Conservation (phyloP, 108 stramenopile genomes). For the Stephanodiscus minutulus region DNA sequence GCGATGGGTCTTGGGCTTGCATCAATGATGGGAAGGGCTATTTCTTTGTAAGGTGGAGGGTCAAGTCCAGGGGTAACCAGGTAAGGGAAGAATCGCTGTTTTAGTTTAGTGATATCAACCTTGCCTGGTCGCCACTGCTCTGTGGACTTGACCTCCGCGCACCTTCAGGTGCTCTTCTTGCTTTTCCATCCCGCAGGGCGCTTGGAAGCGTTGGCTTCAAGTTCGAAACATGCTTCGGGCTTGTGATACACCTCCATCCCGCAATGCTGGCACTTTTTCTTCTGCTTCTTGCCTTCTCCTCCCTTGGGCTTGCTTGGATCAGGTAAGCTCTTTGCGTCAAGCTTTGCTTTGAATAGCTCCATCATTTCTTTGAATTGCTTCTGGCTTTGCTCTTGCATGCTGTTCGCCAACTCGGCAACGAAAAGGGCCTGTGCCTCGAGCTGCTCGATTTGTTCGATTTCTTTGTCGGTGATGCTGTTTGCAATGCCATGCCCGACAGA, state of each 20-base stretch:
- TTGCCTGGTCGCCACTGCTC: constrained; percentile 19
- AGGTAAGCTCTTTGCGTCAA: constrained; percentile 11
- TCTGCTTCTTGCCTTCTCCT: not conserved
- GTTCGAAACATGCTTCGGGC: constrained; percentile 30
- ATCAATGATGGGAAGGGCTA: too few species aligned
- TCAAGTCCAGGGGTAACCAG: constrained; percentile 8
- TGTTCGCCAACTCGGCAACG: constrained; percentile 10
- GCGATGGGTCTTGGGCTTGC: too few species aligned
- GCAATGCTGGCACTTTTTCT: constrained; percentile 19
- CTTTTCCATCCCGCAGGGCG: constrained; percentile 1
- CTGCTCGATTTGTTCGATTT: not conserved
- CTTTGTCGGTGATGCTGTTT: constrained; percentile 8
- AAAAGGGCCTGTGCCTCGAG: constrained; percentile 7
- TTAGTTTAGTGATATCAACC: constrained; percentile 24
- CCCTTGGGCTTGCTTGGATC: not conserved
- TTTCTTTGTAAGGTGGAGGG: not conserved
- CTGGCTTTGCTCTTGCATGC: too few species aligned
- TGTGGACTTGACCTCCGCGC: constrained; percentile 6
- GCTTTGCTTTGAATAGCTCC: not conserved
- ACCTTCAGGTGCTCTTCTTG: too few species aligned
- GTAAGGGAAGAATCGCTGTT: constrained; percentile 13
- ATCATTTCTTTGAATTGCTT: too few species aligned
- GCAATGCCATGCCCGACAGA: constrained; percentile 16
- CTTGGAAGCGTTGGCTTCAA: constrained; percentile 2
- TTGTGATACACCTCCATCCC: constrained; percentile 15